Conservation (phyloP, 371 early-diverging fungal genomes). For the Entomophthora muscae region DNA sequence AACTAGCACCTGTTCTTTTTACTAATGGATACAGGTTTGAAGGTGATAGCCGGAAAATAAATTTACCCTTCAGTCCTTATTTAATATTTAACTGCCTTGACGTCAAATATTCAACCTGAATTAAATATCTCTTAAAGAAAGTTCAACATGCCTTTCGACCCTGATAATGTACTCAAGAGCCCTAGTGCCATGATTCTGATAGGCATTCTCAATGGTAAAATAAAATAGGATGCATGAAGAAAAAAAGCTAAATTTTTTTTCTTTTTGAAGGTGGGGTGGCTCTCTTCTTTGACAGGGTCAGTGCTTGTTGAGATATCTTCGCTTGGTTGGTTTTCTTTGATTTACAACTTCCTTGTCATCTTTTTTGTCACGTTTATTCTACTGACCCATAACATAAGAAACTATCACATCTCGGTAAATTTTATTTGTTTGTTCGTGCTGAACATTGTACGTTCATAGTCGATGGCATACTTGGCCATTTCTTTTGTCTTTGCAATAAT, state of each 20-base stretch:
- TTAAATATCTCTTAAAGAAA: too few relatives aligned
- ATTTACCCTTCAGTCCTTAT: too few relatives aligned
- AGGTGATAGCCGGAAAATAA: too few relatives aligned
- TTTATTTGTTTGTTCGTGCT: too few relatives aligned
- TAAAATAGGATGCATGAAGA: too few relatives aligned
- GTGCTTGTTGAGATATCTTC: neutral
- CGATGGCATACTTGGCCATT: neutral
- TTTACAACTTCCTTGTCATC: neutral
- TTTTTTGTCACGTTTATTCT: neutral
- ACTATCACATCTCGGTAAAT: neutral
- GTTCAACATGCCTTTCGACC: neutral
- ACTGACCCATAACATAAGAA: neutral
- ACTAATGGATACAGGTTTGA: too few relatives aligned
- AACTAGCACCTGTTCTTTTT: too few relatives aligned
- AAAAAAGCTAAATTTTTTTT: too few relatives aligned
- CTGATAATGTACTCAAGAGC: neutral
- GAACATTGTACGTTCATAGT: too few relatives aligned
- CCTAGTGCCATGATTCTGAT: neutral
- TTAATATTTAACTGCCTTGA: too few relatives aligned
- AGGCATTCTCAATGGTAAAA: neutral
- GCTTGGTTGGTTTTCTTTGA: neutral
- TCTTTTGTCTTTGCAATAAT: constrained; percentile 1
- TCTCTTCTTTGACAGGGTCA: neutral
- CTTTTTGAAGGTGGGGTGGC: neutral
- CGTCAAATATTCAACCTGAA: too few relatives aligned